Evolutionary conservation across 2,329 filamentous ascomycete genomes (phyloP), one percentile per base, ranked within the genome.

Genomic region (Coniochaeta prunicola): DNA sequence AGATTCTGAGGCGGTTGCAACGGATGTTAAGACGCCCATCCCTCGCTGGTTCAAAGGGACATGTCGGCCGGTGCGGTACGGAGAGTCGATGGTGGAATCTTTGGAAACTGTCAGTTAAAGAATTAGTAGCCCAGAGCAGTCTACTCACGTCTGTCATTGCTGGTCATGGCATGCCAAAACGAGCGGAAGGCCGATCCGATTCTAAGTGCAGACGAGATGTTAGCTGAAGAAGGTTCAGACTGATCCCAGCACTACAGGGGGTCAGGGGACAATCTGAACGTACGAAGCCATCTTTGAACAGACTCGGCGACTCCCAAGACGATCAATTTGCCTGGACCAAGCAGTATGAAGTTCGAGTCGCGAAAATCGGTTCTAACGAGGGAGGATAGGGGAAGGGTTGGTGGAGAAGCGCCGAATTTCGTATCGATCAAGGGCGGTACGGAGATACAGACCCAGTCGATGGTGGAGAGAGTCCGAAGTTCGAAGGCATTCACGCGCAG

Each of bases 81-180:
- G 92, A 60, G 93, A 96, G 76, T 99, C 91, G 80, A 89, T 90
- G 62, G 87, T 88, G 64, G 94, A 96, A 78, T 99, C 94, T 96
- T 59, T 13, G 8, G 21, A 48, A 62, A 57, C 64, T 58, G 68
- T 68, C 50, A 64, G 60, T 58, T 3, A 26, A 45, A 57, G 59
- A 50, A 2, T 45, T 38, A 45, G 34, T 38, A 10, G 3, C 4
- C 17, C 19, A 42, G 31, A n/a, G 31, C 33, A 38, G 48, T 17
- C 5, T 57, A 77, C 84, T 70, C 76, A 88, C 85, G 85, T 75
- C 85, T 77, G 72, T 88, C 85, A 77, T 88, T 79, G 67, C 84
- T 88, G 74, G 85, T 88, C 83, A 88, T 94, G 66, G 89, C 86
- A 81, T 97, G 94, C 94, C 94, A 99, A 78, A 99, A 93, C 62